Percentiles rank a stretch among this genome's conserved stretches.
These are phyloP conservation scores for Microbotryum lychnidis-dioicae DNA, from an alignment of 1,284 basidiomycete genomes.

Conservation along the genomic window DNA sequence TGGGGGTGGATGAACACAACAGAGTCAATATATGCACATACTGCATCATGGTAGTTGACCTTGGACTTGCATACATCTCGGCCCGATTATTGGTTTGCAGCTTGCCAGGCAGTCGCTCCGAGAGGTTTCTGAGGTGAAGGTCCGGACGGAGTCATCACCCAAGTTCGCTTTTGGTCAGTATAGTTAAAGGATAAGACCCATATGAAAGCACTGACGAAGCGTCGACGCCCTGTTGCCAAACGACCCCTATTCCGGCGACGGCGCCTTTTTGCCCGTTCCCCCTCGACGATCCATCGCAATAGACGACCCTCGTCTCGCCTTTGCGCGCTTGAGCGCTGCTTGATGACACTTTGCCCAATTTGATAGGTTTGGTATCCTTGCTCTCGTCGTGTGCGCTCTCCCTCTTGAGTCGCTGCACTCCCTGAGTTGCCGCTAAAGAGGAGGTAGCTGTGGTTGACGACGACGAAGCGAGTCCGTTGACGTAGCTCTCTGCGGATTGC, in stretches of 20 bases:
- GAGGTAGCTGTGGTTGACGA: slow-evolving; percentile 2
- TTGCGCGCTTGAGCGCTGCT: neutral
- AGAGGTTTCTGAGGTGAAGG: slow-evolving; percentile 52
- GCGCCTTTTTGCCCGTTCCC: slow-evolving; percentile 58
- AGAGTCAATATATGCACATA: neutral
- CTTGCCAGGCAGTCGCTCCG: slow-evolving; percentile 65
- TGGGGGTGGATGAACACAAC: neutral
- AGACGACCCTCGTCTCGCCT: slow-evolving; percentile 51
- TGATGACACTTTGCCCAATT: neutral
- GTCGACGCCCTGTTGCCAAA: slow-evolving; percentile 56
- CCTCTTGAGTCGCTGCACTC: neutral
- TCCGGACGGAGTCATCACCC: neutral
- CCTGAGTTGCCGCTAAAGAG: neutral
- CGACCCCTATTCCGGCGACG: slow-evolving; percentile 64
- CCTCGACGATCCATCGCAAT: slow-evolving; percentile 70
- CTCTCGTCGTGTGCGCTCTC: neutral
- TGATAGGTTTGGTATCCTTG: neutral
- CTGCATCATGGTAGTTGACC: neutral
- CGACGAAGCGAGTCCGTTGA: slow-evolving; percentile 26
- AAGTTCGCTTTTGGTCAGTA: neutral
- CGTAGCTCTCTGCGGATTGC: slow-evolving; percentile 48
- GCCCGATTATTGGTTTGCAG: slow-evolving; percentile 78
- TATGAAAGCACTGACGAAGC: slow-evolving; percentile 45
- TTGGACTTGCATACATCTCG: slow-evolving; percentile 60
- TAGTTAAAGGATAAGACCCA: neutral